These are phyloP conservation scores for Claviceps sp. DNA, from an alignment of 2,329 filamentous ascomycete species.

Conservation along the genomic window DNA sequence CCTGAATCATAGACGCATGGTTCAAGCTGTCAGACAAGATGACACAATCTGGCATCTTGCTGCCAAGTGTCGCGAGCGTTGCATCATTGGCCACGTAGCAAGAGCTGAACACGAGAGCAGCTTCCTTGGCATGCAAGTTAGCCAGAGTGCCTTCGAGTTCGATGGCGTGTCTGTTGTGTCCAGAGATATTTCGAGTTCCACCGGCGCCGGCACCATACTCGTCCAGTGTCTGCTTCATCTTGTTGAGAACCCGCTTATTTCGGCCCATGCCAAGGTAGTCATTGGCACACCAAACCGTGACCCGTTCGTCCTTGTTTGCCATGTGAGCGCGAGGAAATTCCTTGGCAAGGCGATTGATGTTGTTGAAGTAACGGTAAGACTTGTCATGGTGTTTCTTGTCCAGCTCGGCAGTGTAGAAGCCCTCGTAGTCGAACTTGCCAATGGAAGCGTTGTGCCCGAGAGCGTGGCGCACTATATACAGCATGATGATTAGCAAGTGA, in stretches of 20 bases:
- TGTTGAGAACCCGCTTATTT: conserved; percentile 71
- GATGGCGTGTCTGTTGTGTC: conserved; percentile 91
- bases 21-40: conserved; percentile 97
- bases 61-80: conserved; percentile 89
- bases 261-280: conserved; percentile 98
- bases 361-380: conserved; percentile 99
- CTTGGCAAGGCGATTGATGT: conserved; percentile 95
- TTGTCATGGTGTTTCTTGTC: conserved; percentile 99
- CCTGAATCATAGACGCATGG: conserved; percentile 98
- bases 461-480: not conserved
- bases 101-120: conserved; percentile 86
- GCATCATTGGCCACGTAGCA: conserved; percentile 98
- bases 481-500: not conserved
- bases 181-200: conserved; percentile 93
- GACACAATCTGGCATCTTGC: conserved; percentile 90
- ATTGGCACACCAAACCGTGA: conserved; percentile 98
- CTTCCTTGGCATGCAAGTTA: conserved; percentile 81
- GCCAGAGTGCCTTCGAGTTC: conserved; percentile 70
- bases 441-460: conserved; percentile 6
- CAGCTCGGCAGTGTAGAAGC: conserved; percentile 75
- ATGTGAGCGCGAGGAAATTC: conserved; percentile 95
- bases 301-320: conserved; percentile 64
- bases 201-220: conserved; percentile 91
- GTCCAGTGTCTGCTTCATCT: conserved; percentile 91
- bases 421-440: conserved; percentile 77